Conservation (phyloP, 176 grass and related monocot species). For the Oryza glumipatula region DNA sequence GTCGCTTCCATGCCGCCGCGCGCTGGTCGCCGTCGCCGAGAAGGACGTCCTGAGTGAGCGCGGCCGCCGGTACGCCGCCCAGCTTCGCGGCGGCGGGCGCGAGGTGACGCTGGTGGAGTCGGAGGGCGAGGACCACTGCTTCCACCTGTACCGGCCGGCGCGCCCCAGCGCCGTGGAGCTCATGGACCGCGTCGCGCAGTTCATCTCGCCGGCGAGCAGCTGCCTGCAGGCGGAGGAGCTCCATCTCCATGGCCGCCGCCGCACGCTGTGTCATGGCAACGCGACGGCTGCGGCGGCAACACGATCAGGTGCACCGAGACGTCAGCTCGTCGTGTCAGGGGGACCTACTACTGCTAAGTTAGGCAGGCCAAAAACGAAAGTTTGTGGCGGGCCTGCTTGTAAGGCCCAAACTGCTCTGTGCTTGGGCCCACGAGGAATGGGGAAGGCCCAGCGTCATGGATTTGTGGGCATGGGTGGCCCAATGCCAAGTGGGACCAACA, state of each 20-base stretch:
- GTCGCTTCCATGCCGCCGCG: neutral
- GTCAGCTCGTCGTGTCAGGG: neutral
- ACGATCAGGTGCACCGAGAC: neutral
- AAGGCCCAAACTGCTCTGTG: neutral
- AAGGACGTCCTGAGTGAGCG: neutral
- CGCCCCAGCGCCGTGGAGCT: neutral
- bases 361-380: neutral
- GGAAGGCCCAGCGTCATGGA: neutral
- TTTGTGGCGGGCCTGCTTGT: neutral
- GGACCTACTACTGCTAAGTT: neutral
- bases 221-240: neutral
- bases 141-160: conserved; percentile 20
- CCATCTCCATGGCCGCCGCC: neutral
- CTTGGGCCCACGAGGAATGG: neutral
- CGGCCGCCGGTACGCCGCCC: neutral
- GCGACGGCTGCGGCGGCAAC: too few relatives aligned
- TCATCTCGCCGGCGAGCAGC: neutral
- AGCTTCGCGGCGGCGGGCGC: neutral
- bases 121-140: conserved; percentile 14
- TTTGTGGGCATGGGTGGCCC: neutral
- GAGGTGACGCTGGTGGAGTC: conserved; percentile 34
- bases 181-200: conserved; percentile 23
- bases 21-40: neutral
- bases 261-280: neutral
- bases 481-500: neutral